Percentiles rank a stretch among this genome's conserved stretches.
These are phyloP conservation scores for Coffea canephora DNA, from an alignment of 257 asterid genomes.

Conservation along the genomic window DNA sequence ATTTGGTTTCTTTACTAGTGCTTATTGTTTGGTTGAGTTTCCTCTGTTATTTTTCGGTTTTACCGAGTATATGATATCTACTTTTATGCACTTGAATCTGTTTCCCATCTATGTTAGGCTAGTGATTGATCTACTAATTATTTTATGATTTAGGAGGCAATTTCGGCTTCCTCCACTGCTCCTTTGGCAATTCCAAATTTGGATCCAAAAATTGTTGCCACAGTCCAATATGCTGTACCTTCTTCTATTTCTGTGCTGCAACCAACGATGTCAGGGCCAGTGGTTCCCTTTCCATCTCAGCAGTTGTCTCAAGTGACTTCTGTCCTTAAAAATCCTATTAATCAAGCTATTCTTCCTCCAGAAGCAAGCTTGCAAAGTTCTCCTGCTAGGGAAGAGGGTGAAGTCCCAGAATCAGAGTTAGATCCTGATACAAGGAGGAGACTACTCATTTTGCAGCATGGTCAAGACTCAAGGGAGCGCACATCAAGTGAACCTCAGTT, in stretches of 20 bases:
- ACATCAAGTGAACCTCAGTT: slow-evolving; percentile 67
- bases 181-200: slow-evolving; percentile 45
- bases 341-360: slow-evolving; percentile 53
- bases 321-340: slow-evolving; percentile 45
- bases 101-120: background rate
- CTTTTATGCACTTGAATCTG: too few relatives aligned
- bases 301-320: slow-evolving; percentile 64
- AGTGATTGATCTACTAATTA: background rate
- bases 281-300: slow-evolving; percentile 51
- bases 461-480: slow-evolving; percentile 85
- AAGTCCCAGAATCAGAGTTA: slow-evolving; percentile 95
- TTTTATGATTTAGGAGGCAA: slow-evolving; percentile 59
- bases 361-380: slow-evolving; percentile 62
- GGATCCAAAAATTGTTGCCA: slow-evolving; percentile 58
- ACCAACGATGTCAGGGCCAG: slow-evolving; percentile 48
- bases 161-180: slow-evolving; percentile 58
- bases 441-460: slow-evolving; percentile 92
- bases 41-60: background rate
- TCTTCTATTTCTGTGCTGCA: slow-evolving; percentile 58
- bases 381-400: slow-evolving; percentile 99
- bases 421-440: slow-evolving; percentile 99
- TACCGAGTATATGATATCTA: background rate
- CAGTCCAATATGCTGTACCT: slow-evolving; percentile 43
- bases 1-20: slow-evolving; percentile 17
- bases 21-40: slow-evolving; percentile 7